Evolutionary conservation across 495 filamentous ascomycete genomes (phyloP), one percentile per base, ranked within the genome.

Genomic region (Glarea lozoyensis): DNA sequence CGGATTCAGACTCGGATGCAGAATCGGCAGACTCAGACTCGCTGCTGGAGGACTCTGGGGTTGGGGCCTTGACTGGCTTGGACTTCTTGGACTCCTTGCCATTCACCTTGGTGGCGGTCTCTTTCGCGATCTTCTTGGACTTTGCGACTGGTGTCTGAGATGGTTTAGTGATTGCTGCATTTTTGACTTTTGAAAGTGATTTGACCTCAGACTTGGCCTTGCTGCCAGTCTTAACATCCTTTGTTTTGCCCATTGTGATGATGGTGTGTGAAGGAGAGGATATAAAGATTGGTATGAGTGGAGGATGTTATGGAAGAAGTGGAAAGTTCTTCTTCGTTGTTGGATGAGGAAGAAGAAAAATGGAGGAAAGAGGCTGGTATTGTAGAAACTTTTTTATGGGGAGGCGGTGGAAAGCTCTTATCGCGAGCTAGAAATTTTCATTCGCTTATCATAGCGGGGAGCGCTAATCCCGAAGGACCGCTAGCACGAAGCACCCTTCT

Each of bases 201-300:
- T 53, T 50, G 43, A 53, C 49, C 40, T 63, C 59, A 37, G 59
- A 32, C 48, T 59, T 65, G 37, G 54, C 50, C 53, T 65, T 64
- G 62, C 57, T 70, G 43, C 38, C 50, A 58, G 62, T 56, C 63
- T 68, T 70, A 48, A 58, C 52, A 46, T 69, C 63, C 60, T 74
- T 73, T 32, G 65, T 57, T 64, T 78, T 78, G 60, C 65, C 74
- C 76, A 79, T 81, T 58, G 55, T 66, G 33, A 43, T 39, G 31
- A 32, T 47, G 39, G 37, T 15, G 15, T 41, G 4, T 18, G 25
- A 29, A n/a, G 25, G 18, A 37, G 43, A 23, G 43, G 10, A 37
- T 22, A 24, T 30, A 13, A 43, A 50, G 39, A 40, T 29, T 18
- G n/a, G 11, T 38, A 12, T 38, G 19, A 27, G 13, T 18, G n/a